Percentiles rank a stretch among this genome's conserved stretches.
Evolutionary conservation across 306 rosid species (phyloP).

Genomic region (Lithocarpus polystachyus): DNA sequence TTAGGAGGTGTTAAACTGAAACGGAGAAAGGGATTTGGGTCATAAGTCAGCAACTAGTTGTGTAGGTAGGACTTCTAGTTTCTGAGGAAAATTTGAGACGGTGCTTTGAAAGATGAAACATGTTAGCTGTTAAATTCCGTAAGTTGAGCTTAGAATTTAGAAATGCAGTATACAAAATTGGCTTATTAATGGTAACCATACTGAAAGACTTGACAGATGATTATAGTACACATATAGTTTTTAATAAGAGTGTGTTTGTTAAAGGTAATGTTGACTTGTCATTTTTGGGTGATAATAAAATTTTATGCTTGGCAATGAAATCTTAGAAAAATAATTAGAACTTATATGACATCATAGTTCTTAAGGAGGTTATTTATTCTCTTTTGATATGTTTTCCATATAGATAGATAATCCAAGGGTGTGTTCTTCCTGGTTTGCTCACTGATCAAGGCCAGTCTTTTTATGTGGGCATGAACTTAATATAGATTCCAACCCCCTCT

Average conservation of each 20-base stretch:
- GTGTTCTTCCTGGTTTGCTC: background rate
- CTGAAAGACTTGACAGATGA: background rate
- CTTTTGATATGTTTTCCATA: background rate
- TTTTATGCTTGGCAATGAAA: background rate
- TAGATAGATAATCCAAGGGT: background rate
- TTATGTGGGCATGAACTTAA: background rate
- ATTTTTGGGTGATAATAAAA: background rate
- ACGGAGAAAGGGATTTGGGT: background rate
- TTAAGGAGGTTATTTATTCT: background rate
- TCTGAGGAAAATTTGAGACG: background rate
- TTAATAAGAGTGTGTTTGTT: background rate
- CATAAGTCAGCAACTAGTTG: background rate
- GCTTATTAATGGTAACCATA: background rate
- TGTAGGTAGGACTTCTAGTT: background rate
- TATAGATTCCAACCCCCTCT: background rate
- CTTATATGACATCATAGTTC: background rate
- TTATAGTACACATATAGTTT: background rate
- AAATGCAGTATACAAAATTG: background rate
- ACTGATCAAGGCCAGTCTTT: background rate
- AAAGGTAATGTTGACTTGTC: background rate
- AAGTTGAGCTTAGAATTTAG: background rate
- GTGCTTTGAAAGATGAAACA: background rate
- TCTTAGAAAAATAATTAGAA: background rate
- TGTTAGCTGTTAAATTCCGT: background rate
- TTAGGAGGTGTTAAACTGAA: background rate